phyloP scores from a whole-genome alignment of 1,284 basidiomycete species.

The Somion occarium region DNA sequence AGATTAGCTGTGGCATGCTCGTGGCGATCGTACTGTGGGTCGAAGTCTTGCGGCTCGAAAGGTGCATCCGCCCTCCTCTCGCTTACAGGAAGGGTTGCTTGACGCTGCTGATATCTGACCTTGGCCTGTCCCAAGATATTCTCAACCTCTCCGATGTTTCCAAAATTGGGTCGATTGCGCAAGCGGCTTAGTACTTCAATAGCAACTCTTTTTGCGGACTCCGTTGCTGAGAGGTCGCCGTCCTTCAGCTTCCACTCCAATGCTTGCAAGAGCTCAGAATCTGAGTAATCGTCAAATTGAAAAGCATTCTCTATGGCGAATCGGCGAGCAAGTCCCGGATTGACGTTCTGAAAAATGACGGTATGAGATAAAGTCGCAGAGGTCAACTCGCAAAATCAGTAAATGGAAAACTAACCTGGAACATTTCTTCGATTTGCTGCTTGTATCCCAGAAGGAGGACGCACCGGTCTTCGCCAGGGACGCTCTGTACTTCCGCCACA shows the following conservation, averaged over 20 bases:
- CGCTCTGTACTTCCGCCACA: conserved; percentile 65
- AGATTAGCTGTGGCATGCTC: conserved; percentile 47
- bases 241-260: conserved; percentile 50
- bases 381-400: background rate
- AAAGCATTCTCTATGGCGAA: conserved; percentile 66
- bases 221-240: conserved; percentile 53
- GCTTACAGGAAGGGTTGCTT: conserved; percentile 27
- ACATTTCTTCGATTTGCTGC: conserved; percentile 63
- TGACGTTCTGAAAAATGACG: conserved; percentile 58
- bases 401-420: conserved; percentile 41
- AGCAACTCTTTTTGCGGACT: conserved; percentile 49
- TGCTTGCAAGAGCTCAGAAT: conserved; percentile 45
- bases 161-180: conserved; percentile 59
- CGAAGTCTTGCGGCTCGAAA: conserved; percentile 59
- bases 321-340: conserved; percentile 54
- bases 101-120: conserved; percentile 40
- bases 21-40: conserved; percentile 49
- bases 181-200: conserved; percentile 46
- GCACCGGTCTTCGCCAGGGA: conserved; percentile 63
- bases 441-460: conserved; percentile 63
- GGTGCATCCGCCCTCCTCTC: conserved; percentile 34
- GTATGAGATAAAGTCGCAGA: background rate
- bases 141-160: conserved; percentile 65
- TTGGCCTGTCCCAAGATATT: conserved; percentile 57
- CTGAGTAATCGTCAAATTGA: conserved; percentile 58